Base-by-base conservation (phyloP, 108 stramenopile species). In the Cyclotella choctawhatcheeana region DNA sequence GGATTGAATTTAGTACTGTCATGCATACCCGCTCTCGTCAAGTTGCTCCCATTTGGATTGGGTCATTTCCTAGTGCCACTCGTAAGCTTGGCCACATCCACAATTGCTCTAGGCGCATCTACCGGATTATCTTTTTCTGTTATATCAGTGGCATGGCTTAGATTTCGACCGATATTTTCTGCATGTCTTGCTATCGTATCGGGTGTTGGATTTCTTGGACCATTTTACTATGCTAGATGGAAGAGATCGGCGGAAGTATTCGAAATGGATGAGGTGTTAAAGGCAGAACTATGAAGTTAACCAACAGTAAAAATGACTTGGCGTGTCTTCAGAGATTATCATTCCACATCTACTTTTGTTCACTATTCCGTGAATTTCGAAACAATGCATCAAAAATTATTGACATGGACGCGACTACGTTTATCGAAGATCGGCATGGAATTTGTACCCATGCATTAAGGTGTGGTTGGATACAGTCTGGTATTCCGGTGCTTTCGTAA, bases 361-460 rank as follows among this genome's bases (percentile, higher is more conserved):
- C n/a, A n/a, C n/a, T n/a, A n/a, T n/a, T n/a, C n/a, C n/a, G n/a
- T n/a, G n/a, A n/a, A n/a, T n/a, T n/a, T n/a, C n/a, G n/a, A 52
- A 58, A 31, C 56, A 58, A 58, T 30, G 71, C 71, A 66, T n/a
- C 77, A 8, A 82, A 53, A 33, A 79, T 50, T 47, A 78, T 76
- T 22, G 81, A 82, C 81, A 82, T 67, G 2, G 81, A 71, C 12
- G 81, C 76, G 33, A 82, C 81, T 16, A 82, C 69, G 35, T 82
- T 82, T 20, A 82, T 77, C 1, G 77, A 78, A 14, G 81, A 82
- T 20, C 81, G 55, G 16, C 64, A 67, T 47, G 77, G 76, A 35
- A 82, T 78, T 45, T 82, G 66, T 12, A 82, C 72, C 72, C 77
- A 79, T 30, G 48, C 18, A 26, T 51, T 64, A 30, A 76, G 18